These are phyloP conservation scores for Martiniozyma asiatica DNA, from an alignment of 1,139 yeast genomes.

Conservation along the genomic window DNA sequence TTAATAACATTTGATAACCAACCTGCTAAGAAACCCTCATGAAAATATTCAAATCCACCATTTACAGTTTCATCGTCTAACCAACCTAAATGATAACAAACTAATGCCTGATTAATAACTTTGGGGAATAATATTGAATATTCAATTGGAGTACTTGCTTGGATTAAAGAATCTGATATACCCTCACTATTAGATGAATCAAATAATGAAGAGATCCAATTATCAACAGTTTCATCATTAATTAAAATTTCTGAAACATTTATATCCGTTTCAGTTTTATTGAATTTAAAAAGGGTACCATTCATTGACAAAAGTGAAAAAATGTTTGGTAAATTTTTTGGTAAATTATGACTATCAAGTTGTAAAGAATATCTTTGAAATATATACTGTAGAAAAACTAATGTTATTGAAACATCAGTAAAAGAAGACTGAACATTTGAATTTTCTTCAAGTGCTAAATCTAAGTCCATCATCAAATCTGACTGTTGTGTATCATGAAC, in stretches of 20 bases:
- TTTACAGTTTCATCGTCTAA: conserved; percentile 35
- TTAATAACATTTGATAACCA: conserved; percentile 32
- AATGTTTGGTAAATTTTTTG: conserved; percentile 3
- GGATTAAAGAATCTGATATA: conserved; percentile 69
- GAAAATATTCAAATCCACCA: conserved; percentile 54
- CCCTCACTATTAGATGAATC: conserved; percentile 57
- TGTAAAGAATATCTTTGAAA: conserved; percentile 27
- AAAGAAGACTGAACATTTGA: conserved; percentile 59
- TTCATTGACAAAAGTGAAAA: conserved; percentile 6
- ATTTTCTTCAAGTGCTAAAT: conserved; percentile 21
- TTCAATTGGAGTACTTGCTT: conserved; percentile 55
- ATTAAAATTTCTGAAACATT: conserved; percentile 15
- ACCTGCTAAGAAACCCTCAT: conserved; percentile 45
- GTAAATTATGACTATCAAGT: neutral
- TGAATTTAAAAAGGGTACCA: too few relatives aligned
- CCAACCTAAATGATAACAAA: conserved; percentile 45
- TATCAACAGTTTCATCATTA: conserved; percentile 39
- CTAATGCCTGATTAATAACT: conserved; percentile 60
- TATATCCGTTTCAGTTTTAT: too few relatives aligned
- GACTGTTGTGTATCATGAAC: conserved; percentile 10
- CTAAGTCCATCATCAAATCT: conserved; percentile 18
- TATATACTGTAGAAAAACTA: conserved; percentile 38
- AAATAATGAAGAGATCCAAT: conserved; percentile 74
- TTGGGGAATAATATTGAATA: conserved; percentile 59
- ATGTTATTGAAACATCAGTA: conserved; percentile 50